Percentiles rank a stretch among this genome's conserved stretches.
These are phyloP conservation scores for Phytopythium montanum DNA, from an alignment of 352 stramenopile genomes.

Conservation along the genomic window DNA sequence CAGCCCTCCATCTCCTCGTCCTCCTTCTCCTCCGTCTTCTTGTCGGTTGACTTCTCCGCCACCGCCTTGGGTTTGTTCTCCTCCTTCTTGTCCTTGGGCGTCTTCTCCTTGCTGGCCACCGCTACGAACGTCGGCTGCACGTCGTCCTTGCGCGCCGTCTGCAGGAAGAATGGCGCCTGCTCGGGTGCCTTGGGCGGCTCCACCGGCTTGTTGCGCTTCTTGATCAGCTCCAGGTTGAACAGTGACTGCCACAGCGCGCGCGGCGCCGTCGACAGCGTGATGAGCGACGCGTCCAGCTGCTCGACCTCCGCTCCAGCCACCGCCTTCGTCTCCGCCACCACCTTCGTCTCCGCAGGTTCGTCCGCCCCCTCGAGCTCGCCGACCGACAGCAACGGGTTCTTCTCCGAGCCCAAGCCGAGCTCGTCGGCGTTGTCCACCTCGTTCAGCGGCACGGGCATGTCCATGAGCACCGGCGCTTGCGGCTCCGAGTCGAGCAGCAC, in stretches of 20 bases:
- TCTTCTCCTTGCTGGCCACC: conserved; percentile 25
- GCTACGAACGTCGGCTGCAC: conserved; percentile 77
- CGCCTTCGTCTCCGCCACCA: conserved; percentile 21
- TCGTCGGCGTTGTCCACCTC: conserved; percentile 74
- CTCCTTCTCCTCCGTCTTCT: conserved; percentile 29
- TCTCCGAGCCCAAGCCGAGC: conserved; percentile 47
- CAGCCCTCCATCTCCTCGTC: conserved; percentile 57
- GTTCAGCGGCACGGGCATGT: conserved; percentile 89
- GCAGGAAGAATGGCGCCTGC: conserved; percentile 95
- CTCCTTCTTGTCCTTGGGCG: conserved; percentile 18
- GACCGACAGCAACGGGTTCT: conserved; percentile 41
- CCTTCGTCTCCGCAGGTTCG: conserved; percentile 24
- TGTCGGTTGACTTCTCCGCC: too few relatives aligned
- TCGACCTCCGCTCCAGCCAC: conserved; percentile 33
- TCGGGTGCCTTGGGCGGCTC: conserved; percentile 93
- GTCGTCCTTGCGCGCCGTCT: conserved; percentile 82
- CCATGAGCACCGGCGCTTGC: conserved; percentile 77
- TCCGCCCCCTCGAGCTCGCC: conserved; percentile 34
- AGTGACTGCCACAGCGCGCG: conserved; percentile 89
- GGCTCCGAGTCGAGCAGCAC: conserved; percentile 84
- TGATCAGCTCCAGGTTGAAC: conserved; percentile 93
- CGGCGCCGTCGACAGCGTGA: conserved; percentile 74
- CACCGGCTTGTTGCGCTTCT: conserved; percentile 95
- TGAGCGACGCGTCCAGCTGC: conserved; percentile 56
- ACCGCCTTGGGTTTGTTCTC: too few relatives aligned